Evolutionary conservation across 495 filamentous ascomycete genomes (phyloP), one percentile per base, ranked within the genome.

Genomic region (Neohortaea acidophila): DNA sequence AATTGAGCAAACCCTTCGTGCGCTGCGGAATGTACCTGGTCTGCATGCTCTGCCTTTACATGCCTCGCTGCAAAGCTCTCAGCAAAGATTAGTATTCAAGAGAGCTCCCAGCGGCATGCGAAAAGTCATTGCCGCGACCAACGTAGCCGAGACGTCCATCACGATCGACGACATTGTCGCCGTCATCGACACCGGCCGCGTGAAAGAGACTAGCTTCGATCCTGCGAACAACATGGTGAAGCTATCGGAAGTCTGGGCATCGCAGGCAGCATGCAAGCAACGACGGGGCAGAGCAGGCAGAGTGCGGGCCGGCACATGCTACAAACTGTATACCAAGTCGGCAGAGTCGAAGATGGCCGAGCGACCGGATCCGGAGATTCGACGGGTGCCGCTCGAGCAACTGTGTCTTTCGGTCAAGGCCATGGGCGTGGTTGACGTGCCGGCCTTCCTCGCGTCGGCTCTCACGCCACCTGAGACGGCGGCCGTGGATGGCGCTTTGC

Each of bases 81-180:
- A 96, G 39, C 89, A 97, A 55, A 74, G 76, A 13, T 73, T 74
- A 30, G 89, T 97, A 3, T 97, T 97, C 55, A 67, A 71, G 12
- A 67, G 62, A 19, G 64, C 89, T 1, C 85, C 89, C 0, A 56
- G 56, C 15, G 85, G 84, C 1, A 84, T 79, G 58, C 66, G 89
- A 17, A 97, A 97, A 60, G 75, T 97, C 26, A 78, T 97, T 17
- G 81, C 82, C 9, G 80, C 89, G 1, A 97, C 89, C 12, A 97
- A 97, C 48, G 87, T 97, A 12, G 89, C 89, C 2, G 89, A 97
- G 55, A 97, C 89, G 0, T 96, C 89, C 8, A 96, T 97, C 52
- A 97, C 89, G 0, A 97, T 97, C 36, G 82, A 89, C 41, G 89
- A 97, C 51, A 79, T 96, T 23, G 86, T 96, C 10, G 89, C 85